Evolutionary conservation across 2,329 filamentous ascomycete species (phyloP).

Genomic region (Ophiostoma novo-ulmi): DNA sequence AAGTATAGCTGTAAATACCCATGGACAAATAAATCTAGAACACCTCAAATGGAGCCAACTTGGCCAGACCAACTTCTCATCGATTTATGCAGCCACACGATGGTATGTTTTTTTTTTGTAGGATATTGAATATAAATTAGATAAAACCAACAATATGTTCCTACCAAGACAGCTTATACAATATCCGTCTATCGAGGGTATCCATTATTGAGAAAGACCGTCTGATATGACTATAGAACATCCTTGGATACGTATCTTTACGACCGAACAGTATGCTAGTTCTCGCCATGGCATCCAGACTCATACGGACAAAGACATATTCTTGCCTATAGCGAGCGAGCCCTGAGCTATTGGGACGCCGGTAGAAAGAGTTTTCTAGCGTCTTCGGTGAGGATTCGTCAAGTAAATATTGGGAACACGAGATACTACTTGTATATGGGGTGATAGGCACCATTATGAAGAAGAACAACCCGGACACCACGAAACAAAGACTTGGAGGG

Average conservation of each 20-base stretch:
- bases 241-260: background rate
- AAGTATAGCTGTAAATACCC: background rate
- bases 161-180: background rate
- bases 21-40: background rate
- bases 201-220: background rate
- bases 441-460: too few relatives aligned
- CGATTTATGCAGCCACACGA: background rate
- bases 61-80: background rate
- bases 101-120: background rate
- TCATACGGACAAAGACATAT: background rate
- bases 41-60: background rate
- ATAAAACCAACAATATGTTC: background rate
- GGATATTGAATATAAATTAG: background rate
- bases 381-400: background rate
- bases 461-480: background rate
- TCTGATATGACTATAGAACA: background rate
- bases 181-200: background rate
- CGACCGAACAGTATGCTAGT: background rate
- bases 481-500: background rate
- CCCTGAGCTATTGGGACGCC: background rate
- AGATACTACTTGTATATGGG: too few relatives aligned
- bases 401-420: background rate
- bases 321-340: background rate
- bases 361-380: background rate
- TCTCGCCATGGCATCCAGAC: background rate